Base-by-base conservation (phyloP, 495 filamentous ascomycete species). In the Cercophora sp. region DNA sequence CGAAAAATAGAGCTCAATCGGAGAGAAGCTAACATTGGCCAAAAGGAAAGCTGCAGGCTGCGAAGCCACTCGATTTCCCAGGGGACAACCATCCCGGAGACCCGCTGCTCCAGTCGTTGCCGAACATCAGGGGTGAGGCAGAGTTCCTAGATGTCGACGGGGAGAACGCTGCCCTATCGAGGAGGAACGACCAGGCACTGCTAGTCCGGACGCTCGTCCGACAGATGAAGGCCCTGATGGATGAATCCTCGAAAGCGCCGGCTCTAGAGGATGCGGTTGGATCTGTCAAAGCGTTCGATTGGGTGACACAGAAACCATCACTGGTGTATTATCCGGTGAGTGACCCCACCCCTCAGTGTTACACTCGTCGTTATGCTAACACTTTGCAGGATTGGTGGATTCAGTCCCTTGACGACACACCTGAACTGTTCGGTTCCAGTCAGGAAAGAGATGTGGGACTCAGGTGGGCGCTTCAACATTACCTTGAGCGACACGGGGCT, bases 41-140 rank as follows among this genome's bases (percentile, higher is more conserved):
- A 16, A 23, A 44, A 45, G 49, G 49, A 4, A 44, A 52, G 18
- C 39, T 52, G 8, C 49, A 52, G 16, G 36, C 49, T n/a, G 49
- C 36, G 5, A 29, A 29, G 19, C 23, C 29, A 34, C 31, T 34
- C 18, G 36, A 44, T 10, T 13, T 39, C 6, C 18, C 49, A 3
- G 15, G 22, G 1, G 19, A 36, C 23, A 11, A 11, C 3, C 3
- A 8, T 13, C 35, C 2, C 8, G 35, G 22, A 5, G 48, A 51
- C 26, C 11, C 18, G 31, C 8, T 51, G 22, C 20, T 24, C 22
- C 48, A 51, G 48, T 51, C 48, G 10, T 23, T 51, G 13, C 35
- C 48, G 1, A 51, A 27, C 24, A 9, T 42, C 11, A 42, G 39
- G 18, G 39, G 37, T 24, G 49, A 42, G 8, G 44, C 49, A 4